Evolutionary conservation across 2,329 filamentous ascomycete genomes (phyloP).

Genomic region (Thermomyces lanuginosus): DNA sequence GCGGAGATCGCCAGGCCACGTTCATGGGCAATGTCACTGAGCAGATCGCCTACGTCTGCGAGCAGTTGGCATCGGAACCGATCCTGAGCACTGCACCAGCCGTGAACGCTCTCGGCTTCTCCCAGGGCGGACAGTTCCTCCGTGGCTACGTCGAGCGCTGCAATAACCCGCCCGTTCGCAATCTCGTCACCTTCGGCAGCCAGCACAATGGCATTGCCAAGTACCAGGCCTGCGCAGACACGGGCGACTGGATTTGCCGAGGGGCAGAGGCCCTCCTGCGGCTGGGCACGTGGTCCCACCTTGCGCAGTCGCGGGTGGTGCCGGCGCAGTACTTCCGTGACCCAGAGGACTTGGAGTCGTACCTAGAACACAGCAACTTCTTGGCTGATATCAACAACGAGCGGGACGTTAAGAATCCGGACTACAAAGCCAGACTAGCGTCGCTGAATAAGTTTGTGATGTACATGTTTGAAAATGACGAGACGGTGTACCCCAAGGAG

Average conservation of each 20-base stretch:
- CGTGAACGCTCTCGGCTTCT: slow-evolving; percentile 85
- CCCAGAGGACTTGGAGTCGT: slow-evolving; percentile 48
- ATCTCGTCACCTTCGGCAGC: slow-evolving; percentile 72
- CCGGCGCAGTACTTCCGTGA: slow-evolving; percentile 92
- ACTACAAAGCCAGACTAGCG: slow-evolving; percentile 56
- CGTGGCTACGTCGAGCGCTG: slow-evolving; percentile 79
- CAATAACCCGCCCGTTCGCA: slow-evolving; percentile 57
- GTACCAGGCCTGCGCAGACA: slow-evolving; percentile 54
- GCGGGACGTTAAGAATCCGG: slow-evolving; percentile 52
- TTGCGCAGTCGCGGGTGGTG: slow-evolving; percentile 65
- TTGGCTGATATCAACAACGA: slow-evolving; percentile 96
- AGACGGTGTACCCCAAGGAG: slow-evolving; percentile 76
- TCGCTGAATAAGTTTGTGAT: slow-evolving; percentile 64
- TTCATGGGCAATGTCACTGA: slow-evolving; percentile 81
- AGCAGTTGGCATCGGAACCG: slow-evolving; percentile 55
- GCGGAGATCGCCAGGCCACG: slow-evolving; percentile 60
- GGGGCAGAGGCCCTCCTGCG: slow-evolving; percentile 62
- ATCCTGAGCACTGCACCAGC: slow-evolving; percentile 68
- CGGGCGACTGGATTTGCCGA: slow-evolving; percentile 62
- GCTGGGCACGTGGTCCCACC: slow-evolving; percentile 61
- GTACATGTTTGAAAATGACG: slow-evolving; percentile 79
- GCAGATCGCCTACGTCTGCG: slow-evolving; percentile 63
- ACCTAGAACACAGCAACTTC: slow-evolving; percentile 70
- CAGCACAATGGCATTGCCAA: slow-evolving; percentile 84
- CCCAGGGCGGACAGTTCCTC: slow-evolving; percentile 92